Conservation (phyloP, 2,329 filamentous ascomycete genomes). For the Beauveria rudraprayagi region DNA sequence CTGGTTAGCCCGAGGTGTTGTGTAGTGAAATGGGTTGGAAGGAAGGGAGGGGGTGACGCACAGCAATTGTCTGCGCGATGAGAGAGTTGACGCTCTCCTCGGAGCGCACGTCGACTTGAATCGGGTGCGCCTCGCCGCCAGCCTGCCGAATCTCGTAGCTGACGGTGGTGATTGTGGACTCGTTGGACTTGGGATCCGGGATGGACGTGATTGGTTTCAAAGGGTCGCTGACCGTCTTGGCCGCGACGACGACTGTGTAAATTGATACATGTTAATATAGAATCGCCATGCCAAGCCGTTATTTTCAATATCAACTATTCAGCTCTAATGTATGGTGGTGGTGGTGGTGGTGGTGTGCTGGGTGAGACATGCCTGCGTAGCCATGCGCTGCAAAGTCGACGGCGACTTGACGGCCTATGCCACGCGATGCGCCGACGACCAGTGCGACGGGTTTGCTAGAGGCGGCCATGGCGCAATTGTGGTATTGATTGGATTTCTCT, state of each 20-base stretch:
- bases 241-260: constrained; percentile 61
- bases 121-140: constrained; percentile 55
- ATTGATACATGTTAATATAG: not conserved
- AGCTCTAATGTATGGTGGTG: too few species aligned
- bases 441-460: constrained; percentile 51
- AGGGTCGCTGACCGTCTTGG: constrained; percentile 65
- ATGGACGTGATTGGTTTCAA: constrained; percentile 51
- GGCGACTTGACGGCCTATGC: constrained; percentile 74
- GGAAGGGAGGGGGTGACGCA: too few species aligned
- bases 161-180: constrained; percentile 75
- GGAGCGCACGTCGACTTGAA: constrained; percentile 63
- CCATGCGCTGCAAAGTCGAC: constrained; percentile 65
- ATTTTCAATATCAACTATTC: too few species aligned
- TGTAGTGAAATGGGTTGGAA: too few species aligned
- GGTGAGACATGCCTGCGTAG: constrained; percentile 52
- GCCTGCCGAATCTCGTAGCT: constrained; percentile 61
- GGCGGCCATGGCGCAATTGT: constrained; percentile 12
- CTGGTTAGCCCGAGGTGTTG: not conserved
- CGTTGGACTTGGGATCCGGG: constrained; percentile 65
- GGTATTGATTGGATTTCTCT: too few species aligned
- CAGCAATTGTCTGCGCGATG: constrained; percentile 46
- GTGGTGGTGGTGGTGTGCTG: not conserved
- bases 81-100: constrained; percentile 52
- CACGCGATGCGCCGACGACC: constrained; percentile 67
- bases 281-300: too few species aligned